phyloP scores from a whole-genome alignment of 768 basidiomycete genomes.

The Epithele typhae region DNA sequence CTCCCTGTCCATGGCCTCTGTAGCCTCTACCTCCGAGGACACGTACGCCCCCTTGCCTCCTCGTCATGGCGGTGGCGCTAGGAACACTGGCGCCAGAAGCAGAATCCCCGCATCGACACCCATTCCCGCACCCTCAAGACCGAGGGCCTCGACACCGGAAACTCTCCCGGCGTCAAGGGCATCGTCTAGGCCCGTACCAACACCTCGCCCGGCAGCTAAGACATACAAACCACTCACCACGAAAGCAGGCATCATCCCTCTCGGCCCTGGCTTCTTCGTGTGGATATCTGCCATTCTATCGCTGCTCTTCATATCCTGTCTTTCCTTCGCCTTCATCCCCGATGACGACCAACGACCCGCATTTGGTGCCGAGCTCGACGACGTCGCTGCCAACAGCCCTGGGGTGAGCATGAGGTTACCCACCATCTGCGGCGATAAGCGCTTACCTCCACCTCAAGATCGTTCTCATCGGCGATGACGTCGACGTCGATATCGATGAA shows the following conservation, averaged over 20 bases:
- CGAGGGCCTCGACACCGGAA: neutral
- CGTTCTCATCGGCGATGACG: slow-evolving; percentile 50
- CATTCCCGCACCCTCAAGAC: slow-evolving; percentile 17
- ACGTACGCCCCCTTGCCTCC: no score
- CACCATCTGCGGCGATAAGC: neutral
- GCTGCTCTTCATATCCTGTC: slow-evolving; percentile 41
- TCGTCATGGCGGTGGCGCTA: no score
- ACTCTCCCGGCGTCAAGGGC: no score
- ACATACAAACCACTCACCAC: slow-evolving; percentile 1
- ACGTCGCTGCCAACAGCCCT: slow-evolving; percentile 37
- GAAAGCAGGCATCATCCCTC: slow-evolving; percentile 22
- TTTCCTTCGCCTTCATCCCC: slow-evolving; percentile 48
- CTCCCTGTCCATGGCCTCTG: slow-evolving; percentile 6
- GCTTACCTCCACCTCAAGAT: slow-evolving; percentile 31
- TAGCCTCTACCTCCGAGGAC: no score
- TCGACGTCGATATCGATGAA: slow-evolving; percentile 57
- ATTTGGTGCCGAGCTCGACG: slow-evolving; percentile 37
- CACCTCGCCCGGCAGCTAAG: neutral
- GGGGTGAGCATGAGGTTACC: slow-evolving; percentile 33
- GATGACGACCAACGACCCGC: slow-evolving; percentile 39
- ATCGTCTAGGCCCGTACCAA: neutral
- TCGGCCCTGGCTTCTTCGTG: slow-evolving; percentile 25
- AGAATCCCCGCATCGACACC: slow-evolving; percentile 3
- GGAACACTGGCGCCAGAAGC: no score
- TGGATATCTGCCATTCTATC: slow-evolving; percentile 40